phyloP scores from a whole-genome alignment of 2,329 filamentous ascomycete genomes.

The Penicillium expansum region DNA sequence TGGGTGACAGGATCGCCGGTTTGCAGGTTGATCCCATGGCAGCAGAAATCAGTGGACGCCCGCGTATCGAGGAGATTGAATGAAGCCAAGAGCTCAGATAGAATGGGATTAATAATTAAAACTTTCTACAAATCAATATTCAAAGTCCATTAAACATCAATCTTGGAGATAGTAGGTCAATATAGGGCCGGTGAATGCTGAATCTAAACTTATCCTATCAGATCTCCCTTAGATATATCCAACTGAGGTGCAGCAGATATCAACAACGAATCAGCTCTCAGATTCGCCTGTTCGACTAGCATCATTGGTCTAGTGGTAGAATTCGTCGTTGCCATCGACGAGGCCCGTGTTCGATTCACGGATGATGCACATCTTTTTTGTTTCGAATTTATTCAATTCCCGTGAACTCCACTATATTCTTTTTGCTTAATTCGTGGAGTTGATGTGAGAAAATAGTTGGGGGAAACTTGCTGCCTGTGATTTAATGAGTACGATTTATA shows the following conservation, averaged over 20 bases:
- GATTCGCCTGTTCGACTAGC: slow-evolving; percentile 15
- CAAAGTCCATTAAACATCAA: not conserved
- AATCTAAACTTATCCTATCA: no score
- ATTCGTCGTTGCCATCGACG: slow-evolving; percentile 48
- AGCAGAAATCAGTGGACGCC: slow-evolving; percentile 22
- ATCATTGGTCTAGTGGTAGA: slow-evolving; percentile 49
- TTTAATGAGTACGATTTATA: not conserved
- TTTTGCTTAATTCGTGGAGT: not conserved
- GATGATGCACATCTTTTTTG: slow-evolving; percentile 30
- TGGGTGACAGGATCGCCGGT: slow-evolving; percentile 41
- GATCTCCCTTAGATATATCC: no score
- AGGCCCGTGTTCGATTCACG: slow-evolving; percentile 49
- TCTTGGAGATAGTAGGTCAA: not conserved
- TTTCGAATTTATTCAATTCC: not conserved
- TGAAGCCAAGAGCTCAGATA: slow-evolving; percentile 10
- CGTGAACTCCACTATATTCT: not conserved
- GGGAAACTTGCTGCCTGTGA: not conserved
- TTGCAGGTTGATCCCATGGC: slow-evolving; percentile 37
- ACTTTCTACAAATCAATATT: not conserved
- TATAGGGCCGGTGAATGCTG: no score
- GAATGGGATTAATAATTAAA: not conserved
- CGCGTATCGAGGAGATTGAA: slow-evolving; percentile 46
- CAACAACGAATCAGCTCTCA: slow-evolving; percentile 7
- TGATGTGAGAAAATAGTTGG: not conserved
- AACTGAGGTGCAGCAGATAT: not conserved